A percentile compares a stretch with the other conserved stretches of the same genome.
These are phyloP conservation scores for Spinacia oleracea DNA, from an alignment of 179 eudicot species.

Conservation along the genomic window DNA sequence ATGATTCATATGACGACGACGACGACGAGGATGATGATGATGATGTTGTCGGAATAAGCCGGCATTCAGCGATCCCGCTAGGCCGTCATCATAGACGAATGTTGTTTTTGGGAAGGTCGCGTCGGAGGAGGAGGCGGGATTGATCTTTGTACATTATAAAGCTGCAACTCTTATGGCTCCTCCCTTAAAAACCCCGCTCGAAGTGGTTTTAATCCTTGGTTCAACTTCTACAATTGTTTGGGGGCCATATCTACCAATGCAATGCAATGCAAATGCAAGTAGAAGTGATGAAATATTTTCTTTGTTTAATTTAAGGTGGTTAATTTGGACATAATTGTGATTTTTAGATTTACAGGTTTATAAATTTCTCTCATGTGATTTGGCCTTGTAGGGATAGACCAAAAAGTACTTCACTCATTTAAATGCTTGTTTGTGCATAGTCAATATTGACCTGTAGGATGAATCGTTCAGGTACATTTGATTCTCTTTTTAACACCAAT, in stretches of 20 bases:
- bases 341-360: slow-evolving; percentile 27
- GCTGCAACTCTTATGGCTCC: slow-evolving; percentile 18
- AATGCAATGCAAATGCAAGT: slow-evolving; percentile 19
- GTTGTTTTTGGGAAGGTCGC: slow-evolving; percentile 30
- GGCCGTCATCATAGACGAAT: slow-evolving; percentile 35
- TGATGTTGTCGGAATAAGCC: slow-evolving; percentile 22
- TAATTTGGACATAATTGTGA: slow-evolving; percentile 25
- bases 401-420: slow-evolving; percentile 17
- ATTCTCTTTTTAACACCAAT: slow-evolving; percentile 2
- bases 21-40: slow-evolving; percentile 30
- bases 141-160: background rate
- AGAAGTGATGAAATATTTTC: slow-evolving; percentile 18
- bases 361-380: slow-evolving; percentile 21
- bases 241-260: slow-evolving; percentile 18
- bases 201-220: slow-evolving; percentile 21
- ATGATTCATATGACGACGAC: slow-evolving; percentile 27
- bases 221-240: background rate
- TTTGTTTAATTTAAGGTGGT: slow-evolving; percentile 23
- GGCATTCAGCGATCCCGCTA: slow-evolving; percentile 28
- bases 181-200: background rate
- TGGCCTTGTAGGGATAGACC: slow-evolving; percentile 31
- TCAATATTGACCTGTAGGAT: slow-evolving; percentile 32
- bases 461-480: slow-evolving; percentile 21
- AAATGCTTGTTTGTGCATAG: slow-evolving; percentile 39
- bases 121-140: slow-evolving; percentile 33